phyloP scores from a whole-genome alignment of 83 land plant genomes.

The Larix sibirica region DNA sequence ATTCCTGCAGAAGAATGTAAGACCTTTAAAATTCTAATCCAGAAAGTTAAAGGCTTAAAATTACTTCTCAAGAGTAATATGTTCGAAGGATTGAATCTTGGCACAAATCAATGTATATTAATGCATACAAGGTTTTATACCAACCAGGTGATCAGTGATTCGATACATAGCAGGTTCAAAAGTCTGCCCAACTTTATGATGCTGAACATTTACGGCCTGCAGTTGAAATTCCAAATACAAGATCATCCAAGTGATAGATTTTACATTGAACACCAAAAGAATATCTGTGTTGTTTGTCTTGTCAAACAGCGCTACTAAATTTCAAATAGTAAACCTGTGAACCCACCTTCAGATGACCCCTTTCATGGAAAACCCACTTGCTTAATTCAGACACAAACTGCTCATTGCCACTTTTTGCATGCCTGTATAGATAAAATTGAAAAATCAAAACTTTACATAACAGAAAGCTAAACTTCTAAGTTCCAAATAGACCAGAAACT shows the following conservation, averaged over 20 bases:
- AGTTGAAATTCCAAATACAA: neutral
- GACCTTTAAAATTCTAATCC: neutral
- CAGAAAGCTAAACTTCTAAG: neutral
- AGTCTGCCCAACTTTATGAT: slow-evolving; percentile 81
- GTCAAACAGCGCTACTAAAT: neutral
- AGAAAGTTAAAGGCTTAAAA: neutral
- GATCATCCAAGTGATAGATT: neutral
- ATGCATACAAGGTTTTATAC: neutral
- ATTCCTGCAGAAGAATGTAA: slow-evolving; percentile 53
- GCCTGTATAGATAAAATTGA: slow-evolving; percentile 33
- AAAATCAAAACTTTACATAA: slow-evolving; percentile 8
- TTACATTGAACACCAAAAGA: neutral
- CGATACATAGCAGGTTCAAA: slow-evolving; percentile 92
- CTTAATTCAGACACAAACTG: slow-evolving; percentile 88
- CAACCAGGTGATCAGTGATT: slow-evolving; percentile 88
- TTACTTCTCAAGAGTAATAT: neutral
- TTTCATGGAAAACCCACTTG: slow-evolving; percentile 98
- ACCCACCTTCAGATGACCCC: slow-evolving; percentile 96
- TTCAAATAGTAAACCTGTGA: neutral
- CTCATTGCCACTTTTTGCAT: slow-evolving; percentile 92
- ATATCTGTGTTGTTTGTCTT: neutral
- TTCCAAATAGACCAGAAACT: neutral
- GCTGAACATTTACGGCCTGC: slow-evolving; percentile 87
- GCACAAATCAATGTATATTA: neutral
- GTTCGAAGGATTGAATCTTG: neutral